Conservation (phyloP, 441 rosid genomes). For the Jatropha multifida region DNA sequence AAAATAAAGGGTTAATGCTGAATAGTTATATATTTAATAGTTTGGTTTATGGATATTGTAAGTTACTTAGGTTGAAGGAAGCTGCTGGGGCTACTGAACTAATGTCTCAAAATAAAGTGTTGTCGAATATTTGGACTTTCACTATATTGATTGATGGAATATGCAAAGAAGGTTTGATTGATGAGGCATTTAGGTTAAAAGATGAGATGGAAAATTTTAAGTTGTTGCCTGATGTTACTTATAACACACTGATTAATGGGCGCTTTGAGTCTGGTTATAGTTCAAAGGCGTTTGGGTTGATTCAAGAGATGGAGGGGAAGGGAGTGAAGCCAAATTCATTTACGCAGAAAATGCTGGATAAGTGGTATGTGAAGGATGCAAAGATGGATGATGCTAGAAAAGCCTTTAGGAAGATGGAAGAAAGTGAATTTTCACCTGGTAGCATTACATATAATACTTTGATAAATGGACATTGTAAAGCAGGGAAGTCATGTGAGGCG, state of each 20-base stretch:
- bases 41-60: conserved; percentile 73
- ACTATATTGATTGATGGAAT: conserved; percentile 68
- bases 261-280: too few relatives aligned
- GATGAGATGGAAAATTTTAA: conserved; percentile 65
- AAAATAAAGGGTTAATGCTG: conserved; percentile 51
- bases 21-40: conserved; percentile 59
- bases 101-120: conserved; percentile 56
- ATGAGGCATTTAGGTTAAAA: conserved; percentile 55
- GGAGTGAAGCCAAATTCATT: too few relatives aligned
- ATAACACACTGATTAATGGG: too few relatives aligned
- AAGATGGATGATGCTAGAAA: too few relatives aligned
- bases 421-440: too few relatives aligned
- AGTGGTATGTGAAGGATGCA: too few relatives aligned
- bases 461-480: conserved; percentile 17
- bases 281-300: too few relatives aligned
- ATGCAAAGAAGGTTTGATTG: conserved; percentile 52
- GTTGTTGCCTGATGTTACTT: conserved; percentile 51
- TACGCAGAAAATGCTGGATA: too few relatives aligned
- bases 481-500: conserved; percentile 57
- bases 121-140: conserved; percentile 67
- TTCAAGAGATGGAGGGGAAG: too few relatives aligned
- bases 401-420: too few relatives aligned
- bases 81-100: conserved; percentile 60
- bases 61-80: conserved; percentile 67
- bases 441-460: too few relatives aligned